Evolutionary conservation across 73 alveolate species (phyloP).

Genomic region (Tetrahymena elliotti): DNA sequence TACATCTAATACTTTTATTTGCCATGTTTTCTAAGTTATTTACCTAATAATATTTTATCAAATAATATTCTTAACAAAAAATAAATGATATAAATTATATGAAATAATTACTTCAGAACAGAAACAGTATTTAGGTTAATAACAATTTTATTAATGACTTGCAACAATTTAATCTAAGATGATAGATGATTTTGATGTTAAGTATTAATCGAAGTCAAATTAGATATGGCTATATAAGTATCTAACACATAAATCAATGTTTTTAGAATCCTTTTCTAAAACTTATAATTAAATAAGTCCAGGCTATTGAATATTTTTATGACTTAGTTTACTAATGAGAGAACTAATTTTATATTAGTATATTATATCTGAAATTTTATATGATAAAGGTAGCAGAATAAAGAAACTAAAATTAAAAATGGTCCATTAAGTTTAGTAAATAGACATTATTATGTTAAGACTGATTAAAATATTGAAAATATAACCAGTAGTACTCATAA

Average conservation of each 20-base stretch:
- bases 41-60: background rate
- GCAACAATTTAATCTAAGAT: background rate
- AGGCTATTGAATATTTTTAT: too few relatives aligned
- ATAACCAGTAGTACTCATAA: background rate
- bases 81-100: too few relatives aligned
- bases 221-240: background rate
- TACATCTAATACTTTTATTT: background rate
- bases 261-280: background rate
- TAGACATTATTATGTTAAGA: background rate
- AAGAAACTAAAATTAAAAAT: background rate
- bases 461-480: background rate
- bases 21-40: background rate
- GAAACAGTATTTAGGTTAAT: background rate
- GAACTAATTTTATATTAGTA: background rate
- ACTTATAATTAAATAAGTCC: too few relatives aligned
- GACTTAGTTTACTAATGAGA: background rate
- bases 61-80: background rate
- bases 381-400: background rate
- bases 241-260: background rate
- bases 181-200: background rate
- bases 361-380: background rate
- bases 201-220: background rate
- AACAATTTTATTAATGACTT: background rate
- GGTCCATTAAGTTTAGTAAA: background rate
- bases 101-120: background rate